These are phyloP conservation scores for Rhizophagus prolifer DNA, from an alignment of 192 early-diverging fungal genomes.

Conservation along the genomic window DNA sequence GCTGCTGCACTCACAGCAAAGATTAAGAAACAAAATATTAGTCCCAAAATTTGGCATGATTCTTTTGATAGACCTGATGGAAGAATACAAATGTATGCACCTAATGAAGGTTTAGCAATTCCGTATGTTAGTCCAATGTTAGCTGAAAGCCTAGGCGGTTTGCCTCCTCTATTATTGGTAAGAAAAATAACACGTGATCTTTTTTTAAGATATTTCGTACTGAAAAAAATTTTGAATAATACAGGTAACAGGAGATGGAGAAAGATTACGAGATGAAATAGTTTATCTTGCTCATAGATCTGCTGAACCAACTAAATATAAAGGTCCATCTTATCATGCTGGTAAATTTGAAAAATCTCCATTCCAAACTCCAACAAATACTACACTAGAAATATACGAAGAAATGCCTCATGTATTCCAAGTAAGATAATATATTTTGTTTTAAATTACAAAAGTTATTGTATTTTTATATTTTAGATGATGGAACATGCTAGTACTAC, in stretches of 20 bases:
- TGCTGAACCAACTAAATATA: slow-evolving; percentile 20
- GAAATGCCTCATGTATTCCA: slow-evolving; percentile 57
- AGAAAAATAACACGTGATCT: background rate
- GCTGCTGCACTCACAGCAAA: slow-evolving; percentile 24
- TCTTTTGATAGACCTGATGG: slow-evolving; percentile 35
- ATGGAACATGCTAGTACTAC: background rate
- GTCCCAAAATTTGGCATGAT: slow-evolving; percentile 12
- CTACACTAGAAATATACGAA: slow-evolving; percentile 47
- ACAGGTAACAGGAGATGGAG: slow-evolving; percentile 47
- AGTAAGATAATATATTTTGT: background rate
- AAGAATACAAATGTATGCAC: slow-evolving; percentile 47
- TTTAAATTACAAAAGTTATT: background rate
- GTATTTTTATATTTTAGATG: background rate
- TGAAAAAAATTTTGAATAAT: background rate
- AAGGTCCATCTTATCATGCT: background rate
- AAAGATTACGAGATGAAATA: slow-evolving; percentile 49
- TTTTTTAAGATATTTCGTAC: background rate
- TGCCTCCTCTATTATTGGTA: slow-evolving; percentile 47
- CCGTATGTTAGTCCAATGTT: slow-evolving; percentile 49
- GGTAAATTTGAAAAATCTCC: slow-evolving; percentile 9
- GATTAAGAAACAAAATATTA: slow-evolving; percentile 23
- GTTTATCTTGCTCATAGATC: slow-evolving; percentile 47
- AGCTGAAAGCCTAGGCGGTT: slow-evolving; percentile 38
- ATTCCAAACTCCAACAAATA: slow-evolving; percentile 26
- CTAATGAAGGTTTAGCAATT: slow-evolving; percentile 42